Base-by-base conservation (phyloP, 2,329 filamentous ascomycete species). In the Dactylonectria macrodidyma region DNA sequence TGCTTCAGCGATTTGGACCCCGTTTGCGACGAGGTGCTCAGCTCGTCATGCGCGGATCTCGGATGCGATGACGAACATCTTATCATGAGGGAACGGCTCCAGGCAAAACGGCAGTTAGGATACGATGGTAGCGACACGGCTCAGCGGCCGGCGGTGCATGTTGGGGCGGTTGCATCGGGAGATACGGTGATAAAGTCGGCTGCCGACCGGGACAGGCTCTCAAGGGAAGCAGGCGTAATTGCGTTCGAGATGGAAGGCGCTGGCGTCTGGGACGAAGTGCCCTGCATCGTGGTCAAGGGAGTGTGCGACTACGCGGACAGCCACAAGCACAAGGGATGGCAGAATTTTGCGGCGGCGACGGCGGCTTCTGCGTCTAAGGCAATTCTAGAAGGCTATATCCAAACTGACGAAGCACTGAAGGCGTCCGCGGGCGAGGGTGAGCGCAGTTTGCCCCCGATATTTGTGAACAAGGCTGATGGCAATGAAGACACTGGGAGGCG, bases 131-230 rank as follows among this genome's bases (percentile, higher is more conserved):
- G 78, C 50, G 75, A 19, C 8, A 24, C 44, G 14, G 16, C 24
- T 24, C n/a, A 34, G 33, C 30, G 55, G 9, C 73, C 72, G 10
- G 44, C 46, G 8, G 62, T 85, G 0, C 80, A 83, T 55, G 73
- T 84, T 30, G 83, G 83, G 0, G 58, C 34, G 16, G 41, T 62
- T 51, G 47, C 46, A 3, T 64, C 61, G 10, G 55, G 61, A 12
- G 52, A 59, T 68, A 76, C 74, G 2, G 81, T 85, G 1, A 81
- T 86, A 64, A 83, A 81, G 51, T 79, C 78, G n/a, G 62, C 46
- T 14, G 26, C 52, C 7, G n/a, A 54, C 19, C 41, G 44, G 12
- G 57, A 67, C 26, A 19, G 38, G n/a, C n/a, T 67, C 11, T 56
- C 65, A 6, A 26, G 26, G 19, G 19, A 26, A 7, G 16, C 47